A percentile compares a stretch with the other conserved stretches of the same genome.
phyloP scores from a whole-genome alignment of 176 grass and related monocot species.

The Calamus simplicifolius region DNA sequence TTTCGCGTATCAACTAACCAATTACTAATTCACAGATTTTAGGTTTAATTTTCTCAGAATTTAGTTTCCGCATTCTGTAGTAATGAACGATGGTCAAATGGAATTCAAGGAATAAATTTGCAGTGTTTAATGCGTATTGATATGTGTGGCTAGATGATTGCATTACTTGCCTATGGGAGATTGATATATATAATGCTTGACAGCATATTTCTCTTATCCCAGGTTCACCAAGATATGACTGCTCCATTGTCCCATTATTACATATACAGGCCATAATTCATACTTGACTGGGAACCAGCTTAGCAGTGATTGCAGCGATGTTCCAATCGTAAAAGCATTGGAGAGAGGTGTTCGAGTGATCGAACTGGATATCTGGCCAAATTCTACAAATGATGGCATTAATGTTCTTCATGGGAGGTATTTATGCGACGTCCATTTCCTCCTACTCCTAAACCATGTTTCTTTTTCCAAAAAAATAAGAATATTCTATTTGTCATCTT shows the following conservation, averaged over 20 bases:
- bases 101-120: too few species aligned
- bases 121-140: too few species aligned
- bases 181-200: not conserved
- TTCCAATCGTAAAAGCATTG: conserved; percentile 88
- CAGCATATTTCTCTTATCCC: conserved; percentile 20
- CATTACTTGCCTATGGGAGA: too few species aligned
- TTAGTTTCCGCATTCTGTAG: too few species aligned
- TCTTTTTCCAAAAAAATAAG: too few species aligned
- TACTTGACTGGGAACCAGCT: conserved; percentile 95
- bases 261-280: conserved; percentile 96
- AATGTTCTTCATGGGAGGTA: conserved; percentile 96
- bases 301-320: conserved; percentile 96
- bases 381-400: conserved; percentile 87
- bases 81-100: too few species aligned
- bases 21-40: too few species aligned
- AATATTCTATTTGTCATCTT: too few species aligned
- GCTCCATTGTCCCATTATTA: conserved; percentile 86
- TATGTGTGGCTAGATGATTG: too few species aligned
- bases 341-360: conserved; percentile 86
- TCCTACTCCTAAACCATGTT: too few species aligned
- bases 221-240: conserved; percentile 92
- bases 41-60: too few species aligned
- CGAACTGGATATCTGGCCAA: conserved; percentile 97
- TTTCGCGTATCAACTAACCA: too few species aligned
- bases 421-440: not conserved